Evolutionary conservation across 2,329 filamentous ascomycete genomes (phyloP).

Genomic region (Hypoxylon sp.): DNA sequence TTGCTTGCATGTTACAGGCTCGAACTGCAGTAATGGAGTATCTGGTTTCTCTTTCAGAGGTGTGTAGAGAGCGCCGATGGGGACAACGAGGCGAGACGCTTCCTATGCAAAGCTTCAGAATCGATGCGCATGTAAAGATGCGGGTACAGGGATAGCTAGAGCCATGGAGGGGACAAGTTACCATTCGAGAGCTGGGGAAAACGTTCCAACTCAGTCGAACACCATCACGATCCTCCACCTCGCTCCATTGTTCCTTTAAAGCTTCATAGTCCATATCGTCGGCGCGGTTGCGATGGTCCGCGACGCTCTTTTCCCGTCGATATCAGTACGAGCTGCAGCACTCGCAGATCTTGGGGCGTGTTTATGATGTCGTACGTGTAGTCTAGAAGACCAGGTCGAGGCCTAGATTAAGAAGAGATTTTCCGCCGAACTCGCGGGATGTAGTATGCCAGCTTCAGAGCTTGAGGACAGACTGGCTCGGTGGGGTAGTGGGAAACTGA

Average conservation of each 20-base stretch:
- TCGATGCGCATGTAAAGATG: constrained; percentile 38
- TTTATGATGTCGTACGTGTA: constrained; percentile 8
- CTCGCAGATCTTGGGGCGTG: constrained; percentile 14
- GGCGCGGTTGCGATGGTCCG: constrained; percentile 20
- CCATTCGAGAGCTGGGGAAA: constrained; percentile 98
- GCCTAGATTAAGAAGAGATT: neutral
- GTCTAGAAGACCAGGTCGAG: neutral
- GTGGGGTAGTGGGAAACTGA: constrained; percentile 31
- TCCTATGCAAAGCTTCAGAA: constrained; percentile 68
- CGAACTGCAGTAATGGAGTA: constrained; percentile 90
- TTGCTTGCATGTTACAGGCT: constrained; percentile 95
- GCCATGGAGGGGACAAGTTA: constrained; percentile 57
- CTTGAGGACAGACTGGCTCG: constrained; percentile 33
- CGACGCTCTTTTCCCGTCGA: constrained; percentile 30
- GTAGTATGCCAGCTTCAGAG: constrained; percentile 16
- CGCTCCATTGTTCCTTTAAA: constrained; percentile 95
- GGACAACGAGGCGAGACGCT: constrained; percentile 93
- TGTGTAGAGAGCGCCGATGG: constrained; percentile 95
- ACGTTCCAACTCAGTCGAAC: constrained; percentile 98
- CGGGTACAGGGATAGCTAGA: neutral
- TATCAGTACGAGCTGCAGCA: constrained; percentile 18
- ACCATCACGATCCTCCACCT: constrained; percentile 96
- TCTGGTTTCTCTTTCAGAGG: constrained; percentile 95
- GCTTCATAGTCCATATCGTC: constrained; percentile 87
- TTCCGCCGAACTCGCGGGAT: constrained; percentile 3